A percentile compares a stretch with the other conserved stretches of the same genome.
phyloP scores from a whole-genome alignment of 345 rosid species.

The Trapa incisa region DNA sequence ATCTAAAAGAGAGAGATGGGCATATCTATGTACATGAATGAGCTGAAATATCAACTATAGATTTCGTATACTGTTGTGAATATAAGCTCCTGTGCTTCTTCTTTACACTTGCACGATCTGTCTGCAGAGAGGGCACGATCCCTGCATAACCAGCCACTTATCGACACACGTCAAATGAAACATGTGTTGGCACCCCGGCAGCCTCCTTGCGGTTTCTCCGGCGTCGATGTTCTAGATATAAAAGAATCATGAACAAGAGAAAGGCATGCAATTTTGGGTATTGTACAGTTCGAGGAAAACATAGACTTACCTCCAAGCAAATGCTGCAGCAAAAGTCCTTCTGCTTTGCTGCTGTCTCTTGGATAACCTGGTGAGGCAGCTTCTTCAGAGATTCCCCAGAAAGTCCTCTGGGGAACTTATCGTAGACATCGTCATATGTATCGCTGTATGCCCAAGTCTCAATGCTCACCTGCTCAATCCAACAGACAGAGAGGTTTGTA shows the following conservation, averaged over 20 bases:
- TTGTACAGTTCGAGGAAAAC: neutral
- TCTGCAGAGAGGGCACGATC: conserved; percentile 74
- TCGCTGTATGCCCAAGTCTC: conserved; percentile 34
- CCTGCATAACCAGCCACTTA: conserved; percentile 61
- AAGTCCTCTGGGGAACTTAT: conserved; percentile 41
- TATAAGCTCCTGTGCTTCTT: neutral
- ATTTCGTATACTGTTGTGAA: neutral
- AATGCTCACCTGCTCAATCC: conserved; percentile 29
- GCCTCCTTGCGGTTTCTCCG: conserved; percentile 57
- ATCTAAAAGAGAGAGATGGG: neutral
- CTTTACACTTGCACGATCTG: conserved; percentile 28
- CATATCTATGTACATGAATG: no score
- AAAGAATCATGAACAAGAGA: neutral
- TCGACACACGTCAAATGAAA: conserved; percentile 78
- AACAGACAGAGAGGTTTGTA: neutral
- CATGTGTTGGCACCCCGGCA: conserved; percentile 55
- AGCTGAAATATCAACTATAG: no score
- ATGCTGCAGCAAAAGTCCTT: conserved; percentile 41
- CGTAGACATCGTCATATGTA: conserved; percentile 28
- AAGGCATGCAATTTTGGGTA: neutral
- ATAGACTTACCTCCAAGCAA: conserved; percentile 50
- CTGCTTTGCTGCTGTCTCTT: conserved; percentile 34
- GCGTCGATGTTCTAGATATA: conserved; percentile 36
- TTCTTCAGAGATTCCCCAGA: conserved; percentile 46
- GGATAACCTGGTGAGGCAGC: conserved; percentile 50